phyloP scores from a whole-genome alignment of 2,329 filamentous ascomycete genomes.

The Pseudogymnoascus sp. region DNA sequence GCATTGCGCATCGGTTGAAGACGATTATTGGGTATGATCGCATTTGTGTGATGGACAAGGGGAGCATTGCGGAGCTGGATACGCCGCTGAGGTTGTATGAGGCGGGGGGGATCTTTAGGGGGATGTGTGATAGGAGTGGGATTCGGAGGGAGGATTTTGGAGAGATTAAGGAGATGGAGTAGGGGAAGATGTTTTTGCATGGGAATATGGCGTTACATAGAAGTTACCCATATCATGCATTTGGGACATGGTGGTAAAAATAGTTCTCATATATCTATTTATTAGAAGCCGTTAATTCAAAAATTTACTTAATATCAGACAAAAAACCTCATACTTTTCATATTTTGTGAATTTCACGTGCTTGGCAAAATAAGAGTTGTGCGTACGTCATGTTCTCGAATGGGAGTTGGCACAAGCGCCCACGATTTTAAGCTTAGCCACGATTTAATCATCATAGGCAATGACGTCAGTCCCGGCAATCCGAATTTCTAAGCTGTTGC shows the following conservation, averaged over 20 bases:
- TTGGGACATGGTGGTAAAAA: neutral
- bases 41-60: constrained; percentile 93
- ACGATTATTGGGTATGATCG: constrained; percentile 93
- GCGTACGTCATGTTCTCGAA: neutral
- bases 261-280: neutral
- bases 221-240: neutral
- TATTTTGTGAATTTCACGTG: no score
- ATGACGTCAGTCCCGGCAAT: neutral
- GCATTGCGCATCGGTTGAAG: constrained; percentile 84
- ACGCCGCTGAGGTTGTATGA: constrained; percentile 68
- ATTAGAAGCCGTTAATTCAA: neutral
- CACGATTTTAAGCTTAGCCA: neutral
- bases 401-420: neutral
- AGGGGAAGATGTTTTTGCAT: neutral
- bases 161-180: neutral
- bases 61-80: constrained; percentile 79
- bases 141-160: constrained; percentile 28
- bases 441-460: neutral
- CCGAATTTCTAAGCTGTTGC: constrained; percentile 1
- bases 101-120: constrained; percentile 65
- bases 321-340: neutral
- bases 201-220: neutral
- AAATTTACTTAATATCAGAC: neutral
- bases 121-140: constrained; percentile 61
- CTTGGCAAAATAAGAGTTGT: neutral